These are phyloP conservation scores for Isabelozyma heimii DNA, from an alignment of 805 yeast genomes.

Conservation along the genomic window DNA sequence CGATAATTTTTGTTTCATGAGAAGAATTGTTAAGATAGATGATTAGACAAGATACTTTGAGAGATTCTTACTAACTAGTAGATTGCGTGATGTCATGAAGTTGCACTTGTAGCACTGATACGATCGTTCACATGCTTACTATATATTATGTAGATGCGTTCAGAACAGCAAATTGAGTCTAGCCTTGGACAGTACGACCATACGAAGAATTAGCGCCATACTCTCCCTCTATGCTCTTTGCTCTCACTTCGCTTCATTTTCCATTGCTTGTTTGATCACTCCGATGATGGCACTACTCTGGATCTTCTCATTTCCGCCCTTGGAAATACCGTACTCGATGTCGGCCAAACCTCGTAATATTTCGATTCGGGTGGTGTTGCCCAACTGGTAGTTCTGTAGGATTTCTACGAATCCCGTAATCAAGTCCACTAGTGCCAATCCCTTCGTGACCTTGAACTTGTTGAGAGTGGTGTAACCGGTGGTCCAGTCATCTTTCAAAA, in stretches of 20 bases:
- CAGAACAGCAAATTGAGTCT: not conserved
- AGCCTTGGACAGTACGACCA: too few species aligned
- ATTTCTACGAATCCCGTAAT: conserved; percentile 73
- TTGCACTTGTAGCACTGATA: not conserved
- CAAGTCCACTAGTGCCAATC: conserved; percentile 86
- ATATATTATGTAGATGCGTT: not conserved
- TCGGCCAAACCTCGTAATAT: conserved; percentile 76
- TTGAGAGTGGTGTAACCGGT: conserved; percentile 66
- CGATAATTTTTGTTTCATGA: conserved; percentile 18
- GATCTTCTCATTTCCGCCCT: conserved; percentile 88
- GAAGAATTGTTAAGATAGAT: conserved; percentile 15
- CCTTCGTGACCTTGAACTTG: conserved; percentile 67
- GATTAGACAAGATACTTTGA: conserved; percentile 3
- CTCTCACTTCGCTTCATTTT: conserved; percentile 17
- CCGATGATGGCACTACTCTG: conserved; percentile 91
- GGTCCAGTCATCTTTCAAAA: conserved; percentile 86
- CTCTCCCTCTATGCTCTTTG: too few species aligned
- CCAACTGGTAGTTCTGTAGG: conserved; percentile 65
- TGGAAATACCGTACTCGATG: conserved; percentile 85
- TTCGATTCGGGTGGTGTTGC: conserved; percentile 56
- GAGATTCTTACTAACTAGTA: not conserved
- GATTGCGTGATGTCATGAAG: not conserved
- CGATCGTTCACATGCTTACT: not conserved
- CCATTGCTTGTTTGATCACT: conserved; percentile 69
- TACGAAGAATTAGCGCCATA: too few species aligned